Percentiles rank a stretch among this genome's conserved stretches.
These are phyloP conservation scores for Flaveria floridana DNA, from an alignment of 140 eudicot genomes.

Conservation along the genomic window DNA sequence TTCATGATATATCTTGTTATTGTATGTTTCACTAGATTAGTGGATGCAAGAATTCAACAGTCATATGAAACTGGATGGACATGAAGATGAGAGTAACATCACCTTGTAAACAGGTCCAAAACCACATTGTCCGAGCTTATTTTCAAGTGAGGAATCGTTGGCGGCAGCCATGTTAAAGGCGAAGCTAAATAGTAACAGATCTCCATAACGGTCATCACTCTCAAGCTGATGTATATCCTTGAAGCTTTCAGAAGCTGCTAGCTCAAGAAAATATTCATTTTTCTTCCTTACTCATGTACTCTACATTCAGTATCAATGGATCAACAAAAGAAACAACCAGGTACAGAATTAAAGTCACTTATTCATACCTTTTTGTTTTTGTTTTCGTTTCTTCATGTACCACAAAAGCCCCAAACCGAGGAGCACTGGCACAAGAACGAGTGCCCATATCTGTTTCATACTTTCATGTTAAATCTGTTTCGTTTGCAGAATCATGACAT, in stretches of 20 bases:
- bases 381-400: conserved; percentile 9
- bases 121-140: too few relatives aligned
- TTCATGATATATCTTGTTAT: neutral
- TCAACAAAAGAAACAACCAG: neutral
- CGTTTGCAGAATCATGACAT: conserved; percentile 1
- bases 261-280: conserved; percentile 18
- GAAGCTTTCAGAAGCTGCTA: conserved; percentile 40
- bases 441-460: conserved; percentile 32
- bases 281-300: neutral
- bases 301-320: neutral
- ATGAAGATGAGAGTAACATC: too few relatives aligned
- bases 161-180: conserved; percentile 38
- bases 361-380: neutral
- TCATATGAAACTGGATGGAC: neutral
- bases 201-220: conserved; percentile 28
- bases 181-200: conserved; percentile 44
- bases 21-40: neutral
- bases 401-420: conserved; percentile 2
- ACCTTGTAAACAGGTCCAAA: too few relatives aligned
- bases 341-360: neutral
- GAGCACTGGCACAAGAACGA: conserved; percentile 17
- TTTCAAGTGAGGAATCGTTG: conserved; percentile 33
- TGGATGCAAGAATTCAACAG: neutral
- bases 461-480: neutral
- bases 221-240: conserved; percentile 28